Evolutionary conservation across 805 yeast genomes (phyloP), one percentile per base, ranked within the genome.

Genomic region (Sugiyamaella qingdaonensis): DNA sequence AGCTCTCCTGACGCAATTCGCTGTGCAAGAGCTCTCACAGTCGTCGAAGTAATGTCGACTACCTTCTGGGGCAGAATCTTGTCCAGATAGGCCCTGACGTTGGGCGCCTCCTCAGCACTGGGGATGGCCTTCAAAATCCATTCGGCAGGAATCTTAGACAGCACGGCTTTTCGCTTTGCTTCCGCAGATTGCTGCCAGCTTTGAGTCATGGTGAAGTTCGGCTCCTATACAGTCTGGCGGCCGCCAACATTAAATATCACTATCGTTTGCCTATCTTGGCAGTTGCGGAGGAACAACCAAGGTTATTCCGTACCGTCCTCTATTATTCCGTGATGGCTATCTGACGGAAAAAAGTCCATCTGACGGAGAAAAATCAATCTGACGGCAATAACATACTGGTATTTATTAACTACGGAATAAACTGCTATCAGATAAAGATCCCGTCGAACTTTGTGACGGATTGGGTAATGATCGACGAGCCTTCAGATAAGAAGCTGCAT

Each of bases 1-100:
- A 73, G 70, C 52, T 70, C 65, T 18, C 74, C 74, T 2, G 47
- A 8, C n/a, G 49, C 48, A 51, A 45, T 51, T 36, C 31, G n/a
- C 29, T 44, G 14, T 18, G 43, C 46, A 9, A 49, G 29, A 29
- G 42, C 24, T 13, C 11, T 41, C 32, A 54, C 35, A 11, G 58
- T 47, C 18, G 16, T 14, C 2, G 44, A 24, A 2, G 58, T 54
- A 46, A 54, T 51, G n/a, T 29, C 33, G 18, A 35, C 32, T 14
- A 18, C 50, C 10, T 29, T 31, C 19, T 21, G n/a, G 13, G 58
- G 52, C 13, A 54, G 43, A 9, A 52, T 16, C 52, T 37, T 48
- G 29, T 54, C 58, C 2, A 54, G 36, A 32, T 48, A 52, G 18
- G 10, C 31, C 16, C 16, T 44, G 27, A 55, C 48, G 48, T 48